Conservation (phyloP, 2,329 filamentous ascomycete genomes). For the Teratosphaeria viscida region DNA sequence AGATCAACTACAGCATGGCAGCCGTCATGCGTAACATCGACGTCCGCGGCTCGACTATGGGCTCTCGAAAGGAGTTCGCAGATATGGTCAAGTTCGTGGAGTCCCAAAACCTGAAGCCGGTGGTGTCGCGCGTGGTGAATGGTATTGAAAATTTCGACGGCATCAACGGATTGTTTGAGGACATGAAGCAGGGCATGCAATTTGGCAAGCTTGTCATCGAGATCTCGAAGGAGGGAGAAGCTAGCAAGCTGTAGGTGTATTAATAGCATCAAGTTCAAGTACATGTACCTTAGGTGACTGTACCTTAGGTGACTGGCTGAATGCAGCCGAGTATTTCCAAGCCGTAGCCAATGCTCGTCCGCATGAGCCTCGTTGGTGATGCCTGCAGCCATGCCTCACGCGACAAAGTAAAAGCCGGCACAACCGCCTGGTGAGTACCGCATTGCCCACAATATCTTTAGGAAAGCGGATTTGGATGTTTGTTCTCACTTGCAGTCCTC, state of each 20-base stretch:
- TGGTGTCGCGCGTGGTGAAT: conserved; percentile 60
- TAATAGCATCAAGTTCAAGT: neutral
- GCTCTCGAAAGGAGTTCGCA: conserved; percentile 76
- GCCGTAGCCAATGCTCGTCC: neutral
- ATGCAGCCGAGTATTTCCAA: neutral
- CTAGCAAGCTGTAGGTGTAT: conserved; percentile 18
- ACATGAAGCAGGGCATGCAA: conserved; percentile 76
- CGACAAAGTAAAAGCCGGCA: neutral
- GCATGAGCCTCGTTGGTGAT: neutral
- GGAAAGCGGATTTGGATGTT: neutral
- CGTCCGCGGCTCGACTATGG: conserved; percentile 79
- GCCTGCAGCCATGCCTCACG: neutral
- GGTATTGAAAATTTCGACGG: conserved; percentile 64
- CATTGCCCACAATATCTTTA: neutral
- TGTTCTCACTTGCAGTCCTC: neutral
- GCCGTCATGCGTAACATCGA: conserved; percentile 84
- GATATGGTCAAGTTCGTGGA: conserved; percentile 81
- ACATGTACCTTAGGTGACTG: neutral
- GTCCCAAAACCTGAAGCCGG: conserved; percentile 60
- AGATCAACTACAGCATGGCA: conserved; percentile 76
- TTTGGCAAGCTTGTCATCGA: conserved; percentile 89
- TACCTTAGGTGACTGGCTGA: neutral
- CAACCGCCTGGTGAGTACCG: neutral
- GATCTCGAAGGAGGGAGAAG: conserved; percentile 33
- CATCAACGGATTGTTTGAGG: conserved; percentile 75